A percentile compares a stretch with the other conserved stretches of the same genome.
Evolutionary conservation across 257 asterid species (phyloP).

Genomic region (Solanum verrucosum): DNA sequence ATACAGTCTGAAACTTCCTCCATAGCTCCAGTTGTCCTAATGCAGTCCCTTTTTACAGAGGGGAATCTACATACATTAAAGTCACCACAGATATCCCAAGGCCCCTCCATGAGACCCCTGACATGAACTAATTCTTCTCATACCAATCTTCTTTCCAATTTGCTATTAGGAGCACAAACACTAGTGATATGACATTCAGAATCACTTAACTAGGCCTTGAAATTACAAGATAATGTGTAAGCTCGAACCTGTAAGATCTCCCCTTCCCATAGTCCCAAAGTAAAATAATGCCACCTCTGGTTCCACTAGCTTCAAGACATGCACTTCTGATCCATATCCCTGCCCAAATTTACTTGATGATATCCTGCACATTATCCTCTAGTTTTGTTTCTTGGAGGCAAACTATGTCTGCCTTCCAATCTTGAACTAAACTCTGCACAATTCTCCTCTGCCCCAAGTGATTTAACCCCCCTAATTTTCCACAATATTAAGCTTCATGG

Average conservation of each 20-base stretch:
- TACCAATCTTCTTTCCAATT: too few species aligned
- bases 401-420: neutral
- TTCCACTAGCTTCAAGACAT: neutral
- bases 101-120: too few species aligned
- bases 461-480: neutral
- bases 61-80: too few species aligned
- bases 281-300: neutral
- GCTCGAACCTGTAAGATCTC: neutral
- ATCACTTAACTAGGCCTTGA: too few species aligned
- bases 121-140: too few species aligned
- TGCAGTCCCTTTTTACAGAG: too few species aligned
- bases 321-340: neutral
- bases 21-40: too few species aligned
- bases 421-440: neutral
- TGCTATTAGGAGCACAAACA: too few species aligned
- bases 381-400: neutral
- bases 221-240: neutral
- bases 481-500: neutral
- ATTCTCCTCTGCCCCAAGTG: neutral
- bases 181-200: too few species aligned
- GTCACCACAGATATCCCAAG: too few species aligned
- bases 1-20: too few species aligned
- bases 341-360: neutral
- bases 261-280: neutral
- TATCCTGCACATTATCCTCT: neutral